Base-by-base conservation (phyloP, 345 rosid species). In the Heritiera fomes region DNA sequence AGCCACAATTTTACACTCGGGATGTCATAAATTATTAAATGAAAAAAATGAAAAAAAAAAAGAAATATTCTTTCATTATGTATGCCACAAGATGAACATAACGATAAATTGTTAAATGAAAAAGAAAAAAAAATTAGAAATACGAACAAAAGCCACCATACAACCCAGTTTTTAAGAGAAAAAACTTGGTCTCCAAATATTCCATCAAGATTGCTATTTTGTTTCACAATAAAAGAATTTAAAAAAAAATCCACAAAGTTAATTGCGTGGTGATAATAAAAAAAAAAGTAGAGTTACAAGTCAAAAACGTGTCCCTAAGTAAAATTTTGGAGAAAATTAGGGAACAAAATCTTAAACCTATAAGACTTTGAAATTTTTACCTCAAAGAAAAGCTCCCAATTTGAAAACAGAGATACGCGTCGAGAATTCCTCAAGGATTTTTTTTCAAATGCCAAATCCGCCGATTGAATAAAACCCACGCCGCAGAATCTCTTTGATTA, bases 341-440 rank as follows among this genome's bases (percentile, higher is more conserved):
- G 17, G 49, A 55, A 56, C 6, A 12, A 10, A 73, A 55, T 38
- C 9, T 10, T 17, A 55, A 73, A 73, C 11, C 18, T 55, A 55
- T 32, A 10, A 55, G n/a, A 32, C 18, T 3, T 14, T 32, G 8
- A 55, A 10, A 38, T 11, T 38, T 53, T 38, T 55, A 73, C 64
- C 38, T 55, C 64, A 55, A 55, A 4, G 32, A 73, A 55, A 32
- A 38, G 76, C 76, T 18, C 49, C 76, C 34, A 73, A 71, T 50
- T 53, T 28, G 45, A 12, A 52, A 30, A 72, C 18, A 10, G 38
- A 73, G 32, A 38, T 71, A 46, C 7, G 13, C 15, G 5, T 50
- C 56, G 23, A 49, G 10, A 71, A 30, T 14, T 71, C 75, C 46
- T 71, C 46, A 52, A 7, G 18, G 4, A 34, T 5, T 38, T 73